Conservation (phyloP, 2,329 filamentous ascomycete species). For the Tolypocladium nubicola region DNA sequence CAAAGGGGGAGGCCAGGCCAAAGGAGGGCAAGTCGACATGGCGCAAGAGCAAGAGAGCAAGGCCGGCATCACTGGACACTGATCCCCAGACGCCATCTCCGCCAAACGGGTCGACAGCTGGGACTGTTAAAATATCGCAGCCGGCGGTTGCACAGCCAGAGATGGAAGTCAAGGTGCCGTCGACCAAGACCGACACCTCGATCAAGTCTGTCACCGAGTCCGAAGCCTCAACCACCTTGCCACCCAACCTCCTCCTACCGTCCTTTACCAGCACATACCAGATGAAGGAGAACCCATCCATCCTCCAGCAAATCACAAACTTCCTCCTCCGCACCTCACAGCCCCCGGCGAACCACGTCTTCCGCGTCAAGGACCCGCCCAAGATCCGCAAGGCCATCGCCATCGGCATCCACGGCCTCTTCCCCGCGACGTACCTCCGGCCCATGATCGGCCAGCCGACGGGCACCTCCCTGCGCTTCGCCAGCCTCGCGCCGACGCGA, state of each 20-base stretch:
- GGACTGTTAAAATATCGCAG: slow-evolving; percentile 1
- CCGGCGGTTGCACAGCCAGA: slow-evolving; percentile 1
- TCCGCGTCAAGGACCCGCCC: slow-evolving; percentile 55
- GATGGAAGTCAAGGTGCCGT: slow-evolving; percentile 8
- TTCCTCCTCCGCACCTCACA: slow-evolving; percentile 47
- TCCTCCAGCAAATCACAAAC: slow-evolving; percentile 55
- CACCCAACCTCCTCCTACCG: slow-evolving; percentile 57
- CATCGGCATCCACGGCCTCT: slow-evolving; percentile 90
- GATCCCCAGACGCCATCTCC: slow-evolving; percentile 24
- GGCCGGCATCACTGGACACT: slow-evolving; percentile 37
- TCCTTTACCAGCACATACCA: slow-evolving; percentile 59
- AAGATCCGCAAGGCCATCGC: slow-evolving; percentile 78
- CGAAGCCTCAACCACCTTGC: slow-evolving; percentile 29
- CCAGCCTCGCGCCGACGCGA: slow-evolving; percentile 74
- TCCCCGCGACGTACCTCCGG: slow-evolving; percentile 78
- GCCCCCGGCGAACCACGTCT: slow-evolving; percentile 57
- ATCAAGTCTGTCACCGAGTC: slow-evolving; percentile 27
- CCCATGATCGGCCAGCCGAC: slow-evolving; percentile 90
- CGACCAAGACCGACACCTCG: slow-evolving; percentile 8
- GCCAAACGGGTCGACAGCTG: slow-evolving; percentile 1
- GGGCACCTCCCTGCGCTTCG: slow-evolving; percentile 88
- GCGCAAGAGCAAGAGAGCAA: slow-evolving; percentile 32
- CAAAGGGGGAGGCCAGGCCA: slow-evolving; percentile 13
- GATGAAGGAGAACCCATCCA: slow-evolving; percentile 56
- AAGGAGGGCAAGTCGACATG: slow-evolving; percentile 25